These are phyloP conservation scores for Harringtonia lauricola DNA, from an alignment of 2,329 filamentous ascomycete genomes.

Conservation along the genomic window DNA sequence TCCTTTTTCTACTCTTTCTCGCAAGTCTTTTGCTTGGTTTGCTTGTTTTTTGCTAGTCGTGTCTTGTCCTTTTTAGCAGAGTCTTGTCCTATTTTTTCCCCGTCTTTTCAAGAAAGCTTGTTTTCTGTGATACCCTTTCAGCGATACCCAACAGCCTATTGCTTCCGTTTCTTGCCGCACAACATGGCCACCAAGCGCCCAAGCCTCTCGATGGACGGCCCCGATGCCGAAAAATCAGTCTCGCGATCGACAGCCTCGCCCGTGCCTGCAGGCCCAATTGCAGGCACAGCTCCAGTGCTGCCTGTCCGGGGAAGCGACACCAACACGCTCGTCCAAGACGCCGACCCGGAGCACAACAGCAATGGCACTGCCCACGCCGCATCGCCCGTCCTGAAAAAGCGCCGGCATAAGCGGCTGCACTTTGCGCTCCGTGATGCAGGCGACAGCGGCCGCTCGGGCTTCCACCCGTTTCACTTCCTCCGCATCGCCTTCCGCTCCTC, in stretches of 20 bases:
- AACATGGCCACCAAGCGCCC: background rate
- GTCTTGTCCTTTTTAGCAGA: background rate
- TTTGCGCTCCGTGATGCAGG: slow-evolving; percentile 26
- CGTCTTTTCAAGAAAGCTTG: background rate
- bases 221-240: slow-evolving; percentile 1
- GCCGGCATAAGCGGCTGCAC: background rate
- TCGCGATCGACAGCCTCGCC: background rate
- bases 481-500: slow-evolving; percentile 53
- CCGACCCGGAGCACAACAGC: background rate
- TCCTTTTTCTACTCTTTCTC: background rate
- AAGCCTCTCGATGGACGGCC: background rate
- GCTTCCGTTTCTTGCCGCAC: background rate
- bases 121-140: too few relatives aligned
- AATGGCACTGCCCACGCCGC: background rate
- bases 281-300: slow-evolving; percentile 2
- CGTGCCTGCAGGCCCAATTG: background rate
- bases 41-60: background rate
- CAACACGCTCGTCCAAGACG: too few relatives aligned
- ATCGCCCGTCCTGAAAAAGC: background rate
- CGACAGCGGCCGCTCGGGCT: slow-evolving; percentile 56
- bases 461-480: slow-evolving; percentile 54
- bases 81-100: background rate
- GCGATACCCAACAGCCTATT: too few relatives aligned
- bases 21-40: background rate
- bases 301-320: background rate